Evolutionary conservation across 2,329 filamentous ascomycete species (phyloP).

Genomic region (Diaporthe australafricana): DNA sequence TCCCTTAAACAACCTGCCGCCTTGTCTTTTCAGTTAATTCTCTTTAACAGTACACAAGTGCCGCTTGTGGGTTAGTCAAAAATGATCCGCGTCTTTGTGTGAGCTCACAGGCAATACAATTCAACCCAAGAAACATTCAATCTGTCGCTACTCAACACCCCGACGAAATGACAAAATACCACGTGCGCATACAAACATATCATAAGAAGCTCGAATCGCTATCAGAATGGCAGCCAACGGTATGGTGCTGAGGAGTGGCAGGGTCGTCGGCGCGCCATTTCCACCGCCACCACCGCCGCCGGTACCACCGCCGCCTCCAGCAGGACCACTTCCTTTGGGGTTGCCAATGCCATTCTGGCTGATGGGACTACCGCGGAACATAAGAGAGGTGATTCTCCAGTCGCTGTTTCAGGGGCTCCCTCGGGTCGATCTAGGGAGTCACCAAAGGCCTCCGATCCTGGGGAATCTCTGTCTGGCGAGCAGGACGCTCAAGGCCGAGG

Average conservation of each 20-base stretch:
- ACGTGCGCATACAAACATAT: fast-evolving
- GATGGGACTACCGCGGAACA: no score
- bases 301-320: not conserved
- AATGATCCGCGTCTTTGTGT: no score
- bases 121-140: no score
- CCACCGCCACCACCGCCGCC: not conserved
- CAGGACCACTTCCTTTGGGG: no score
- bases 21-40: no score
- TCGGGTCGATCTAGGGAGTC: not conserved
- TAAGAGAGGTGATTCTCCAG: not conserved
- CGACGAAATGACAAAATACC: not conserved
- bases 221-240: not conserved
- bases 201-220: not conserved
- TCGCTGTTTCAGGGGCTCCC: not conserved
- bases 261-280: not conserved
- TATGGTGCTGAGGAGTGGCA: not conserved
- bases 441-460: not conserved
- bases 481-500: not conserved
- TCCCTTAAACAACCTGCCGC: no score
- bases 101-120: no score
- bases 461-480: not conserved
- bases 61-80: no score
- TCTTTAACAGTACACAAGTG: no score
- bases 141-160: no score
- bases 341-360: not conserved